Evolutionary conservation across 306 rosid species (phyloP), one percentile per base, ranked within the genome.

Genomic region (Benincasa hispida): DNA sequence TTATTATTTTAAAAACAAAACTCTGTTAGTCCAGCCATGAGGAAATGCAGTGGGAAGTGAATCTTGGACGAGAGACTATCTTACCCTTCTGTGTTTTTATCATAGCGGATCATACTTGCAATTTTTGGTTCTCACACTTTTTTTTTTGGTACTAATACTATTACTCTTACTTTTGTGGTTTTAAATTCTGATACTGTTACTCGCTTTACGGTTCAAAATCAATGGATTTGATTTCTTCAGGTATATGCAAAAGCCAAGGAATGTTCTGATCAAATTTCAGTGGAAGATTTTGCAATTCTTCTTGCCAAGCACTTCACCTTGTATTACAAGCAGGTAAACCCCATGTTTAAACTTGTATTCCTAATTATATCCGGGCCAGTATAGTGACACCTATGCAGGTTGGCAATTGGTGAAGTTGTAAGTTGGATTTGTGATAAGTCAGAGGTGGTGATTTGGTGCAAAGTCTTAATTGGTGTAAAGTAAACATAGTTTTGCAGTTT

Each of bases 171-270:
- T 32, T 6, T 17, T 28, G 13, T 15, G 5, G 70, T 48, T 34
- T 11, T 28, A 59, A 9, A 28, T 60, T 62, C 14, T 35, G 2
- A 22, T 45, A 42, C 56, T 24, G 66, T 81, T 48, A 35, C 55
- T 79, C 60, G 47, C 41, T 72, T 81, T 62, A 22, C 39, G 57
- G 25, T 78, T 82, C 37, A 51, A 72, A 72, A 28, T 39, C 13
- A 42, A 65, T 47, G 14, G 61, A 48, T 55, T 34, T 86, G n/a
- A 56, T 39, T 41, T 75, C 12, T 77, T 9, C 84, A 94, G 99
- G 99, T 90, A 28, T 92, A 94, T 81, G 99, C 81, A 2, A 94
- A 87, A 81, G 97, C 97, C 30, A 94, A 94, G 90, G 97, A 94
- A 77, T 87, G 90, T 57, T 78, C 89, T 0, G 93, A 88, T 57